phyloP scores from a whole-genome alignment of 2,329 filamentous ascomycete genomes.

The Pyrenophora teres region DNA sequence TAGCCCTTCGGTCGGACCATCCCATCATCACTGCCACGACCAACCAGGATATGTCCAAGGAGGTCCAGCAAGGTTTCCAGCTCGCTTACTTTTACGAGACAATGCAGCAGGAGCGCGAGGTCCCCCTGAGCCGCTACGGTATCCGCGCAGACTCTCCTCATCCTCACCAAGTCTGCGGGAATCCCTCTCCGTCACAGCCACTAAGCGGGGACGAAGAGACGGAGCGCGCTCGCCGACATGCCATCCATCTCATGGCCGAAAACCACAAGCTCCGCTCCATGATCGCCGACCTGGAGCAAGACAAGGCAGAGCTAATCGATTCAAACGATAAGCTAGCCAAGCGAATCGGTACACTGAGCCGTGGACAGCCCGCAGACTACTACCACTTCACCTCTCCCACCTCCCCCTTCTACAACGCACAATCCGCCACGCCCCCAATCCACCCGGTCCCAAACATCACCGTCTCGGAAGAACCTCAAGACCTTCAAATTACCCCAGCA shows the following conservation, averaged over 20 bases:
- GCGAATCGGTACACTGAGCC: slow-evolving; percentile 5
- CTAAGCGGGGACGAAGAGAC: neutral
- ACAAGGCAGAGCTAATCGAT: slow-evolving; percentile 6
- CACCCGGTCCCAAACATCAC: too few species aligned
- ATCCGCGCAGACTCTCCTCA: neutral
- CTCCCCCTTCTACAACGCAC: too few species aligned
- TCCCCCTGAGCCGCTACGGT: slow-evolving; percentile 19
- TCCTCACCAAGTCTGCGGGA: neutral
- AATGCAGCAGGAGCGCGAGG: slow-evolving; percentile 18
- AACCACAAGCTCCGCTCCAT: slow-evolving; percentile 12
- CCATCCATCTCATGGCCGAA: slow-evolving; percentile 3
- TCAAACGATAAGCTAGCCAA: slow-evolving; percentile 15
- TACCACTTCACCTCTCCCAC: neutral
- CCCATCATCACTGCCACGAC: slow-evolving; percentile 9
- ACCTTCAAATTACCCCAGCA: neutral
- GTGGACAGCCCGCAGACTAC: slow-evolving; percentile 2
- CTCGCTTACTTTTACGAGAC: slow-evolving; percentile 20
- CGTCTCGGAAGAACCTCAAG: too few species aligned
- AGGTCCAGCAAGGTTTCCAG: slow-evolving; percentile 6
- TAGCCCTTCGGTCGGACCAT: neutral
- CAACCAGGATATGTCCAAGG: slow-evolving; percentile 7
- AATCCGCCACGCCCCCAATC: too few species aligned
- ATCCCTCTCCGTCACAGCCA: neutral
- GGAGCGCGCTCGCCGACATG: slow-evolving; percentile 5
- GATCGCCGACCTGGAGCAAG: neutral